phyloP scores from a whole-genome alignment of 257 asterid species.

The Linderniella brevidens region DNA sequence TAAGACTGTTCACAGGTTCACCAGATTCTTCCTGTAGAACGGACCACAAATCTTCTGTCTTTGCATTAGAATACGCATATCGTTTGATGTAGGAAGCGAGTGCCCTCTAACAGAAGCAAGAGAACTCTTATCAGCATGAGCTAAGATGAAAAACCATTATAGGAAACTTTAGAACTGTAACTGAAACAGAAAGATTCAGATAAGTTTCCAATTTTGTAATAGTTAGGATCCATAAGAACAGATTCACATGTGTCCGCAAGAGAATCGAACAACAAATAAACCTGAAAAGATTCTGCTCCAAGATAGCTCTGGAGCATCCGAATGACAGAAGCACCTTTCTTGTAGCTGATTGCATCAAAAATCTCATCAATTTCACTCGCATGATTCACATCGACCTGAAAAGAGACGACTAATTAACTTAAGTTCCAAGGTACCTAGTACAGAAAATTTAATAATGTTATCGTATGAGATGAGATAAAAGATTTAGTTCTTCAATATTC shows the following conservation, averaged over 20 bases:
- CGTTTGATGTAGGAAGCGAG: constrained; percentile 77
- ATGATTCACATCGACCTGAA: constrained; percentile 82
- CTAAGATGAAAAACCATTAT: not conserved
- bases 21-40: constrained; percentile 86
- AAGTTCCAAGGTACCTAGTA: constrained; percentile 9
- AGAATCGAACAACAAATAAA: constrained; percentile 12
- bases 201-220: not conserved
- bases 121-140: constrained; percentile 3
- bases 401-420: constrained; percentile 10
- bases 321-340: constrained; percentile 93
- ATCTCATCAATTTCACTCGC: constrained; percentile 88
- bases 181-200: too few species aligned
- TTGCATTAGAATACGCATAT: constrained; percentile 80
- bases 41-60: constrained; percentile 91
- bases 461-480: not conserved
- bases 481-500: not conserved
- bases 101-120: constrained; percentile 41
- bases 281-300: constrained; percentile 86
- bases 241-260: not conserved
- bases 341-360: constrained; percentile 87
- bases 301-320: constrained; percentile 93
- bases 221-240: constrained; percentile 1
- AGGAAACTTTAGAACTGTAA: too few species aligned
- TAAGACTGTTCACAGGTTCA: constrained; percentile 79
- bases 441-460: not conserved